Percentiles rank a stretch among this genome's conserved stretches.
Evolutionary conservation across 805 yeast species (phyloP).

Genomic region (Starmerella gropengiesseri): DNA sequence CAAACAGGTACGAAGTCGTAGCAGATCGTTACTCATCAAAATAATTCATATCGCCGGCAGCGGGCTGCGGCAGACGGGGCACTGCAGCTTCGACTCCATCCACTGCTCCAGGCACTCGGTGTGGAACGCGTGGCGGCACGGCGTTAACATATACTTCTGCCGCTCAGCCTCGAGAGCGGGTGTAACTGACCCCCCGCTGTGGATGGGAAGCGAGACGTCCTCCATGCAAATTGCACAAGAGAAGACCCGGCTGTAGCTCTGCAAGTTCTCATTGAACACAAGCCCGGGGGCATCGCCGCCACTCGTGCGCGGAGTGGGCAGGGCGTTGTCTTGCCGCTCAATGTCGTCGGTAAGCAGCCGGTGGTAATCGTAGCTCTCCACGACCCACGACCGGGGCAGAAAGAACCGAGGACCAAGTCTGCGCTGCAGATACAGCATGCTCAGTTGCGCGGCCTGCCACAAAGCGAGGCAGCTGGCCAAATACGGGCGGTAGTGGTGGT

Average conservation of each 20-base stretch:
- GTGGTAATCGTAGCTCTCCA: slow-evolving; percentile 3
- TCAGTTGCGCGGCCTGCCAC: slow-evolving; percentile 2
- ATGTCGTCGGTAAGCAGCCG: slow-evolving; percentile 1
- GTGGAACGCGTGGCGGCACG: slow-evolving; percentile 2
- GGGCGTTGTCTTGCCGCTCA: slow-evolving; percentile 1
- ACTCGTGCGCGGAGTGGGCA: not conserved
- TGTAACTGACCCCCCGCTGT: slow-evolving; percentile 1
- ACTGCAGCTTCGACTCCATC: slow-evolving; percentile 8
- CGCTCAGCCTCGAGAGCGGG: slow-evolving; percentile 1
- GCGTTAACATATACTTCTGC: slow-evolving; percentile 3
- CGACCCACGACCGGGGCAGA: slow-evolving; percentile 5
- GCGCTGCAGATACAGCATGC: not conserved
- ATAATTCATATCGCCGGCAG: slow-evolving; percentile 1
- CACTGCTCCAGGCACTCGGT: slow-evolving; percentile 5
- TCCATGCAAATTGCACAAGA: slow-evolving; percentile 5
- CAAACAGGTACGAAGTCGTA: too few relatives aligned
- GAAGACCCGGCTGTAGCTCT: slow-evolving; percentile 3
- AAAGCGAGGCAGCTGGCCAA: not conserved
- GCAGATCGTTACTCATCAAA: too few relatives aligned
- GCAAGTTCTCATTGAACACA: not conserved
- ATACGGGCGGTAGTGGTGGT: not conserved
- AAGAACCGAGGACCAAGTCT: slow-evolving; percentile 3
- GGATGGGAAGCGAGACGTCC: slow-evolving; percentile 1
- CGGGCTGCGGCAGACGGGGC: slow-evolving; percentile 5
- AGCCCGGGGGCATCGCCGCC: not conserved